These are phyloP conservation scores for Malus sieversii DNA, from an alignment of 306 rosid genomes.

Conservation along the genomic window DNA sequence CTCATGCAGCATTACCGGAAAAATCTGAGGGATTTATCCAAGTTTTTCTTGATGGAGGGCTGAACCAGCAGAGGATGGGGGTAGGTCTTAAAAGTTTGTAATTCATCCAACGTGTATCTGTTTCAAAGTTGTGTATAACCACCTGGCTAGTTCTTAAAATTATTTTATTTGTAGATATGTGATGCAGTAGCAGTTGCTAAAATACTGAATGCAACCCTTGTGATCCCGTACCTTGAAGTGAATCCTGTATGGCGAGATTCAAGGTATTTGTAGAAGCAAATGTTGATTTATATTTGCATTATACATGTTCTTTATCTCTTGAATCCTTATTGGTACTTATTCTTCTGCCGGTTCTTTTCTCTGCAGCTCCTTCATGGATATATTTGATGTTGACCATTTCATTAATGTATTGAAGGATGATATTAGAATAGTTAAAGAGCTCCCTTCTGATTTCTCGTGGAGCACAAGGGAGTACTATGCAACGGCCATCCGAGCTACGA, in stretches of 20 bases:
- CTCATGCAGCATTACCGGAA: constrained; percentile 62
- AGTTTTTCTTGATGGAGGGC: constrained; percentile 94
- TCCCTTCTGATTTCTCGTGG: constrained; percentile 78
- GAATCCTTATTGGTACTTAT: constrained; percentile 4
- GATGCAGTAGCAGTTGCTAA: constrained; percentile 98
- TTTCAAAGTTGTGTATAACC: not conserved
- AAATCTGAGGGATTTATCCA: constrained; percentile 78
- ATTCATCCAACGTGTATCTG: not conserved
- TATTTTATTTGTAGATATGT: constrained; percentile 57
- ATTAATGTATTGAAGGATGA: constrained; percentile 79
- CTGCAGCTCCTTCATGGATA: constrained; percentile 84
- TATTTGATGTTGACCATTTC: constrained; percentile 98
- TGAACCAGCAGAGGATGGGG: constrained; percentile 99
- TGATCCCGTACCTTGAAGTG: constrained; percentile 84
- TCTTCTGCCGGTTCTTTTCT: constrained; percentile 17
- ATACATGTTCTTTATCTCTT: constrained; percentile 1
- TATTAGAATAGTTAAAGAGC: constrained; percentile 73
- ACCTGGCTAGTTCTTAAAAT: constrained; percentile 5
- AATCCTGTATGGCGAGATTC: constrained; percentile 96
- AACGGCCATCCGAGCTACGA: constrained; percentile 59
- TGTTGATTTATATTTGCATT: not conserved
- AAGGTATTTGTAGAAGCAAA: constrained; percentile 39
- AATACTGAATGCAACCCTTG: constrained; percentile 90
- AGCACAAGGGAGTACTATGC: constrained; percentile 89
- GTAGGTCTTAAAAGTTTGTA: constrained; percentile 34